Evolutionary conservation across 2,329 filamentous ascomycete genomes (phyloP).

Genomic region (Didymella lethalis): DNA sequence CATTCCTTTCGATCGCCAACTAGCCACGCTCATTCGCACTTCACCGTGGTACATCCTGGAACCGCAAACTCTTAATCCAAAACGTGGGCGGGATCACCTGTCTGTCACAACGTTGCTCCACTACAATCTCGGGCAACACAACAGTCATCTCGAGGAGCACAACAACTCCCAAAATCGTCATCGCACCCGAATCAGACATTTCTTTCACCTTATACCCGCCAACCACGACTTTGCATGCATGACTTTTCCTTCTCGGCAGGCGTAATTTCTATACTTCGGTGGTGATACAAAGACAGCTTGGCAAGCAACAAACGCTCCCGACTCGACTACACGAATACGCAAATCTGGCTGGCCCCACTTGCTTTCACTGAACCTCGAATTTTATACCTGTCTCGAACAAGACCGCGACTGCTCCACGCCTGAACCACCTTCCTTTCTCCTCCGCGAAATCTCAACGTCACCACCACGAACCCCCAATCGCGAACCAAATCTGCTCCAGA

Average conservation of each 20-base stretch:
- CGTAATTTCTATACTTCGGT: constrained; percentile 4
- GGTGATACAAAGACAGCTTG: constrained; percentile 19
- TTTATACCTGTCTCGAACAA: background rate
- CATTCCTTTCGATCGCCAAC: constrained; percentile 20
- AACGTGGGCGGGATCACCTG: constrained; percentile 18
- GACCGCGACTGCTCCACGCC: background rate
- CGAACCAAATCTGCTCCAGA: background rate
- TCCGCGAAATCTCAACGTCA: background rate
- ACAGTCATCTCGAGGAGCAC: constrained; percentile 23
- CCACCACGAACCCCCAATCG: background rate
- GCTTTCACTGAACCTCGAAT: constrained; percentile 12
- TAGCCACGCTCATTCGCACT: constrained; percentile 7
- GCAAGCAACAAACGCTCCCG: constrained; percentile 4
- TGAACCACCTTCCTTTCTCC: background rate
- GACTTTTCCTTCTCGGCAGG: constrained; percentile 1
- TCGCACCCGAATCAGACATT: constrained; percentile 6
- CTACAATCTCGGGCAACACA: constrained; percentile 28
- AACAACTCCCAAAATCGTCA: constrained; percentile 11
- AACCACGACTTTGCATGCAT: constrained; percentile 12
- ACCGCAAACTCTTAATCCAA: constrained; percentile 17
- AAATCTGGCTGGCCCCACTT: constrained; percentile 17
- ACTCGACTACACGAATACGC: constrained; percentile 9
- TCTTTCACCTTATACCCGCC: constrained; percentile 2
- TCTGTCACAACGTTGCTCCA: constrained; percentile 22
- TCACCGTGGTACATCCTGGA: constrained; percentile 14